Percentiles rank a stretch among this genome's conserved stretches.
These are phyloP conservation scores for Cystobasidiopsis lactophilus DNA, from an alignment of 768 basidiomycete genomes.

Conservation along the genomic window DNA sequence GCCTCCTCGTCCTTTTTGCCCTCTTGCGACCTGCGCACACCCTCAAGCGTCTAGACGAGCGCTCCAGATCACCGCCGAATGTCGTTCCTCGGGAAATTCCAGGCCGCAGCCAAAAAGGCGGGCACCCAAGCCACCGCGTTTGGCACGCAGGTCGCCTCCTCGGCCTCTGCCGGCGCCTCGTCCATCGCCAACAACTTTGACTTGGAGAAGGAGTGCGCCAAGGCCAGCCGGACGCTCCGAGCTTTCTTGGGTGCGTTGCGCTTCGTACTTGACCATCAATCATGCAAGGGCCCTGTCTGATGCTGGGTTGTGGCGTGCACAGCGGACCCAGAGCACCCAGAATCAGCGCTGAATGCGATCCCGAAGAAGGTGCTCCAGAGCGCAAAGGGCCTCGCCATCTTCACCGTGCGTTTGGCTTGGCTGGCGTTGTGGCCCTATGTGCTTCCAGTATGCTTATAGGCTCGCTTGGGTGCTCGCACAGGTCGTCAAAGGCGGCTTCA, in stretches of 20 bases:
- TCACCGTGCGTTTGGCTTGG: too few species aligned
- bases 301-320: slow-evolving; percentile 5
- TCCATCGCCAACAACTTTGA: slow-evolving; percentile 67
- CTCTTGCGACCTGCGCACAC: too few species aligned
- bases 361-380: slow-evolving; percentile 69
- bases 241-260: slow-evolving; percentile 56
- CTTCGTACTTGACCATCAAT: neutral
- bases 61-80: too few species aligned
- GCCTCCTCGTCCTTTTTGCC: too few species aligned
- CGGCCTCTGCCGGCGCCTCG: slow-evolving; percentile 49
- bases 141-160: slow-evolving; percentile 40
- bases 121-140: slow-evolving; percentile 59
- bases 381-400: slow-evolving; percentile 60
- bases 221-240: slow-evolving; percentile 73
- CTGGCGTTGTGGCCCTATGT: too few species aligned
- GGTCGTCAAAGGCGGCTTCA: slow-evolving; percentile 58
- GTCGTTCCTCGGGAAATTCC: too few species aligned
- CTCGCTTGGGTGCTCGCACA: too few species aligned
- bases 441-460: too few species aligned
- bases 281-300: too few species aligned
- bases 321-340: slow-evolving; percentile 72
- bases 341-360: slow-evolving; percentile 78
- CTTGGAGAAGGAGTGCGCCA: slow-evolving; percentile 54
- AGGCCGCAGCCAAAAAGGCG: slow-evolving; percentile 24
- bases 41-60: too few species aligned